Evolutionary conservation across 768 basidiomycete species (phyloP).

Genomic region (Russula virescens): DNA sequence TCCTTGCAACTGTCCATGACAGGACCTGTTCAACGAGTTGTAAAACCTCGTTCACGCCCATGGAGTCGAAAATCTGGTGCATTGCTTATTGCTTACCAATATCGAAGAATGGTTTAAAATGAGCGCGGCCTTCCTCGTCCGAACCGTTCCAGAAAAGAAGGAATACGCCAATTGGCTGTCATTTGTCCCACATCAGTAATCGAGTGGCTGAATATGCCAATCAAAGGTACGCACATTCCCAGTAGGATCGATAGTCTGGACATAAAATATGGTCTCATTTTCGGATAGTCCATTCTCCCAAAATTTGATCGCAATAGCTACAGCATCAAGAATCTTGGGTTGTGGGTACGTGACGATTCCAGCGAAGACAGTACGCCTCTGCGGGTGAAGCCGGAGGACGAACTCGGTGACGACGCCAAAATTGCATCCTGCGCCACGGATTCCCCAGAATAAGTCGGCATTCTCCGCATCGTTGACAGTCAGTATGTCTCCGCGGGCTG

Average conservation of each 20-base stretch:
- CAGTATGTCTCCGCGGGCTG: constrained; percentile 37
- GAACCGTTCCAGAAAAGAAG: constrained; percentile 28
- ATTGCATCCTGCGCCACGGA: constrained; percentile 46
- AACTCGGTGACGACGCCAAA: constrained; percentile 52
- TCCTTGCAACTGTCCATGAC: constrained; percentile 23
- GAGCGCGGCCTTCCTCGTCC: constrained; percentile 25
- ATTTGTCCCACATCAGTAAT: neutral
- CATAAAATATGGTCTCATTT: constrained; percentile 6
- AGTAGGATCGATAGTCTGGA: constrained; percentile 4
- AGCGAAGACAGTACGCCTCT: constrained; percentile 28
- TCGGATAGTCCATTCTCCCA: constrained; percentile 5
- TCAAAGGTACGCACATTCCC: constrained; percentile 15
- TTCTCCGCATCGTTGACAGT: constrained; percentile 27
- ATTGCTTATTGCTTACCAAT: constrained; percentile 18
- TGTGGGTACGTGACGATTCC: constrained; percentile 17
- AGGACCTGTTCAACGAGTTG: constrained; percentile 12
- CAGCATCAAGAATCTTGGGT: neutral
- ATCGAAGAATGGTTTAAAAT: constrained; percentile 27
- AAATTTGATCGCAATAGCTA: neutral
- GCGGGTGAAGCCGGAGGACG: constrained; percentile 32
- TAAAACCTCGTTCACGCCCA: neutral
- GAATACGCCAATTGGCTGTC: constrained; percentile 20
- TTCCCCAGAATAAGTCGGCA: constrained; percentile 43
- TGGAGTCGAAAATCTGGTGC: neutral
- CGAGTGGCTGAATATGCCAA: neutral